phyloP scores from a whole-genome alignment of 129 eudicot genomes.

The Cynara cardunculus region DNA sequence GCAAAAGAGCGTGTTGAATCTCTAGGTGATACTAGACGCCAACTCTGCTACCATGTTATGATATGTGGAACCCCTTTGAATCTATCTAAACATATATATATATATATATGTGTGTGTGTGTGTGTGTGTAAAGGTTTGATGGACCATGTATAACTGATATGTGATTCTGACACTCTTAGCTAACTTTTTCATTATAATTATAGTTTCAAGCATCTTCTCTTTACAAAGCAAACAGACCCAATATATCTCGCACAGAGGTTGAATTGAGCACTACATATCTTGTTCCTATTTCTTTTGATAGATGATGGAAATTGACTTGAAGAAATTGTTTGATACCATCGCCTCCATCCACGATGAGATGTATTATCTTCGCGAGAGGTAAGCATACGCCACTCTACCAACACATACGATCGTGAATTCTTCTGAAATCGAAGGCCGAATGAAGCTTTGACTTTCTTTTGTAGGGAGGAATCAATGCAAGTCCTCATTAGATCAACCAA shows the following conservation, averaged over 20 bases:
- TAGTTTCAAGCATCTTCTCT: background rate
- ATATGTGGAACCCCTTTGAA: background rate
- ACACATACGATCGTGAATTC: background rate
- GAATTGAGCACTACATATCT: background rate
- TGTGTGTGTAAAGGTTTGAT: background rate
- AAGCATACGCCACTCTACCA: background rate
- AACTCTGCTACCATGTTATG: background rate
- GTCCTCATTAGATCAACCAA: constrained; percentile 42
- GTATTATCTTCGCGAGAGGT: constrained; percentile 73
- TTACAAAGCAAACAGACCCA: background rate
- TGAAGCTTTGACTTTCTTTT: background rate
- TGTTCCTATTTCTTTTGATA: constrained; percentile 11
- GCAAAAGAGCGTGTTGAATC: background rate
- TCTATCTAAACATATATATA: background rate
- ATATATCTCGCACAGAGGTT: background rate
- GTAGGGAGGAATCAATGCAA: constrained; percentile 55
- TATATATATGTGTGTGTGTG: no score
- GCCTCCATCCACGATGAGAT: constrained; percentile 65
- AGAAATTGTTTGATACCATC: constrained; percentile 55
- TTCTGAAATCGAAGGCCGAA: background rate
- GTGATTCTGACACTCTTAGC: background rate
- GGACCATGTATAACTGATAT: background rate
- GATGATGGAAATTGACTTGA: constrained; percentile 70
- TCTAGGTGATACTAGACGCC: background rate
- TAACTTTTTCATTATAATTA: background rate